phyloP scores from a whole-genome alignment of 495 filamentous ascomycete genomes.

The Tuber borchii region DNA sequence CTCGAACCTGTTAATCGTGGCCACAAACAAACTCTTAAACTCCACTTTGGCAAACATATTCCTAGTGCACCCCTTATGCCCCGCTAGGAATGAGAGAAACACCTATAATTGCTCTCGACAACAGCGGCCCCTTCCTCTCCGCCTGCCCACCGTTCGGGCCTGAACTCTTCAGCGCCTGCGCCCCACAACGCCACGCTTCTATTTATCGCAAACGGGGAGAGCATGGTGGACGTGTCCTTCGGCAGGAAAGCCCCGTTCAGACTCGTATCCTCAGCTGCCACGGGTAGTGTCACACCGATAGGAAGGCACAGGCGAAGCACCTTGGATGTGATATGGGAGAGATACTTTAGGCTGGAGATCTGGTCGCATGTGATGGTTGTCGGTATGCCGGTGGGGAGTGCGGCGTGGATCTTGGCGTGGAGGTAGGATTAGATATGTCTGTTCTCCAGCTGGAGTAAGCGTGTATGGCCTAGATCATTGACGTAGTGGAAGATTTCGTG shows the following conservation, averaged over 20 bases:
- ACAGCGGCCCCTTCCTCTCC: conserved; percentile 38
- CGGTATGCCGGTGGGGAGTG: conserved; percentile 50
- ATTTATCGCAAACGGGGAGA: conserved; percentile 59
- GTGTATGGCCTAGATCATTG: conserved; percentile 55
- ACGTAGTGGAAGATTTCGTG: conserved; percentile 60
- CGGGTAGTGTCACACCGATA: conserved; percentile 56
- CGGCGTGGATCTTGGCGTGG: conserved; percentile 48
- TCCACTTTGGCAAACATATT: conserved; percentile 75
- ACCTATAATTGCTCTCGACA: conserved; percentile 51
- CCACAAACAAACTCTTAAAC: conserved; percentile 73
- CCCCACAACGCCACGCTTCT: conserved; percentile 55
- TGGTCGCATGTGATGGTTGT: conserved; percentile 45
- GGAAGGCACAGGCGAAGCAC: conserved; percentile 48
- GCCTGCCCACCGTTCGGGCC: conserved; percentile 55
- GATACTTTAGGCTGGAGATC: conserved; percentile 54
- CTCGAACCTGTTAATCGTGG: conserved; percentile 64
- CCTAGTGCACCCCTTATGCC: conserved; percentile 58
- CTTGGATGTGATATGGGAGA: conserved; percentile 51
- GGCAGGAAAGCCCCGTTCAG: conserved; percentile 56
- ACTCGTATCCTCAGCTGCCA: conserved; percentile 56
- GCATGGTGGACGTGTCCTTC: conserved; percentile 59
- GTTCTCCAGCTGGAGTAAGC: conserved; percentile 47
- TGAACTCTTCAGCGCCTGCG: conserved; percentile 51
- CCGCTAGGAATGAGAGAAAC: conserved; percentile 61
- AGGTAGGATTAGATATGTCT: conserved; percentile 47